These are phyloP conservation scores for Eucalyptus globulus DNA, from an alignment of 345 rosid species.

Conservation along the genomic window DNA sequence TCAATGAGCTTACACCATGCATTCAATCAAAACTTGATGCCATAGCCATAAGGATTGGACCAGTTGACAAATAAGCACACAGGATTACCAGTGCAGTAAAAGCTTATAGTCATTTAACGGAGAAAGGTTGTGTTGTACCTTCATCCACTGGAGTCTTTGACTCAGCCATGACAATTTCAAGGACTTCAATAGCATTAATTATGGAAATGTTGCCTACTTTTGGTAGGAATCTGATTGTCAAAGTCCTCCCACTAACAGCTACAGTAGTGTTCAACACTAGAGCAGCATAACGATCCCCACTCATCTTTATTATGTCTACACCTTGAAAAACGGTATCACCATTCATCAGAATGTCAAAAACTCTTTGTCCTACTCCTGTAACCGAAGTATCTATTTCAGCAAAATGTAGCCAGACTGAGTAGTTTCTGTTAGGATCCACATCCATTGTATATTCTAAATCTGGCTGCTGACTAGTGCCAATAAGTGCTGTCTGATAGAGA, in stretches of 20 bases:
- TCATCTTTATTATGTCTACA: slow-evolving; percentile 60
- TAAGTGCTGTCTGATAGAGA: slow-evolving; percentile 70
- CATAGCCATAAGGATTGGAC: neutral
- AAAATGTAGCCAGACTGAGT: slow-evolving; percentile 91
- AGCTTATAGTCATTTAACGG: neutral
- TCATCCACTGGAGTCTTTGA: slow-evolving; percentile 65
- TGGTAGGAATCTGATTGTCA: slow-evolving; percentile 65
- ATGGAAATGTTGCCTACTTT: slow-evolving; percentile 52
- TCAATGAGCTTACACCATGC: neutral
- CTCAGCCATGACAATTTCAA: slow-evolving; percentile 62
- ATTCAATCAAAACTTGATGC: neutral
- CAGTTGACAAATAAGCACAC: neutral
- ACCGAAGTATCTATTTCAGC: slow-evolving; percentile 79
- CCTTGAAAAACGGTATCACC: slow-evolving; percentile 36
- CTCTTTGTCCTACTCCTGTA: slow-evolving; percentile 54
- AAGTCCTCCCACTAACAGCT: slow-evolving; percentile 70
- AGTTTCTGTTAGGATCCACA: slow-evolving; percentile 87
- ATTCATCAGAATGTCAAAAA: slow-evolving; percentile 77
- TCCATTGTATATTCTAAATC: slow-evolving; percentile 63
- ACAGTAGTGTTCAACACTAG: slow-evolving; percentile 76
- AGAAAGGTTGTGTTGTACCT: slow-evolving; percentile 32
- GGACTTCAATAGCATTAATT: slow-evolving; percentile 83
- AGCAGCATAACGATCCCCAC: slow-evolving; percentile 56
- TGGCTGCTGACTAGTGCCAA: slow-evolving; percentile 56
- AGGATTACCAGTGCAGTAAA: neutral